These are phyloP conservation scores for Ormosia semicastrata DNA, from an alignment of 306 rosid species.

Conservation along the genomic window DNA sequence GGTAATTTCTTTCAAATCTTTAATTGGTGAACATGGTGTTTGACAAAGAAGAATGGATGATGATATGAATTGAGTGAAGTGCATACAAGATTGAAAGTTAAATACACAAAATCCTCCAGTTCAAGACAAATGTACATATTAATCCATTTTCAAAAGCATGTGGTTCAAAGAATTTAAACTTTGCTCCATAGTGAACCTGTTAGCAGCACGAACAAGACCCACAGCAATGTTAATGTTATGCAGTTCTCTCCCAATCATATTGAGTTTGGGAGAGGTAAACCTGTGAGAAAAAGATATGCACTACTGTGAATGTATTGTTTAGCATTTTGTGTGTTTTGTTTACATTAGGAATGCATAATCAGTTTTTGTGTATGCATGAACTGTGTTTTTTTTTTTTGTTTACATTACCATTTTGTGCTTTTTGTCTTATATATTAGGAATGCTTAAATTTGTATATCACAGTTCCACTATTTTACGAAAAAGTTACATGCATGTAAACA, in stretches of 20 bases:
- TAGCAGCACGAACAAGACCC: not conserved
- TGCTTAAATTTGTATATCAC: too few species aligned
- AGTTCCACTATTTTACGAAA: too few species aligned
- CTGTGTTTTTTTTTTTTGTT: too few species aligned
- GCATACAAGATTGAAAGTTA: not conserved
- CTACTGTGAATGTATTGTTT: not conserved
- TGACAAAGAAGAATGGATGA: not conserved
- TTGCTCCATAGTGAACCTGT: not conserved
- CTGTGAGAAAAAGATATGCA: not conserved
- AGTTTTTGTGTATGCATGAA: not conserved
- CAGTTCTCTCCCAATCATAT: not conserved
- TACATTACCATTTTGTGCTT: too few species aligned
- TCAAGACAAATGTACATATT: not conserved
- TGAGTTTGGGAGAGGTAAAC: not conserved
- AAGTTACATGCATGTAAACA: too few species aligned
- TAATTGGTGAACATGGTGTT: not conserved
- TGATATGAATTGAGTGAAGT: not conserved
- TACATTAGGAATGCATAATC: not conserved
- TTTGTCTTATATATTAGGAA: too few species aligned
- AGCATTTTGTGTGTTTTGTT: not conserved
- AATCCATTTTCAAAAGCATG: not conserved
- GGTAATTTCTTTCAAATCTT: not conserved
- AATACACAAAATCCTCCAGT: not conserved
- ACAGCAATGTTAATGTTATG: not conserved
- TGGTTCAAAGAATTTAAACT: not conserved